Evolutionary conservation across 148 eudicot species (phyloP).

Genomic region (Dysphania ambrosioides): DNA sequence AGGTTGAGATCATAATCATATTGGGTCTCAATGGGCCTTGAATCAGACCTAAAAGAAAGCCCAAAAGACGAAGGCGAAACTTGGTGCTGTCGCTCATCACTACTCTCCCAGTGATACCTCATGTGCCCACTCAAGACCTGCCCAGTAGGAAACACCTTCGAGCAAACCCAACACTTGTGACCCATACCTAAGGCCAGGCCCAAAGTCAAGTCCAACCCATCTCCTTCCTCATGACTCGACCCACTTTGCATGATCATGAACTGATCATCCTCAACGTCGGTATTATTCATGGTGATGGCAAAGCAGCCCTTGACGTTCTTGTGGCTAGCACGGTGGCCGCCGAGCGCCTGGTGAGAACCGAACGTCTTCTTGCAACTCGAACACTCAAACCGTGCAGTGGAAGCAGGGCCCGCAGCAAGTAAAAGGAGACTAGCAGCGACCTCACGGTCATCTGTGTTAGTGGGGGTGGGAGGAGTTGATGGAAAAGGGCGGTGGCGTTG

Average conservation of each 20-base stretch:
- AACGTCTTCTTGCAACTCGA: slow-evolving; percentile 84
- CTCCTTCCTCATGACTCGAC: not conserved
- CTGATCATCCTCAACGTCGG: not conserved
- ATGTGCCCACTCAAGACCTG: slow-evolving; percentile 84
- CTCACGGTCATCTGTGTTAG: slow-evolving; percentile 45
- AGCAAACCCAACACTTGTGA: slow-evolving; percentile 57
- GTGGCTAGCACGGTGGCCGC: slow-evolving; percentile 89
- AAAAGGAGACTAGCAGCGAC: slow-evolving; percentile 59
- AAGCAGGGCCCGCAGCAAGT: slow-evolving; percentile 35
- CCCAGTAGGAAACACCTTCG: slow-evolving; percentile 65
- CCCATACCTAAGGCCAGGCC: slow-evolving; percentile 26
- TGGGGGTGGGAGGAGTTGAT: not conserved
- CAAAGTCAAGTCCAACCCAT: slow-evolving; percentile 10
- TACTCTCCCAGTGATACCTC: slow-evolving; percentile 75
- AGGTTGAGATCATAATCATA: slow-evolving; percentile 46
- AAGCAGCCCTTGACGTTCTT: slow-evolving; percentile 89
- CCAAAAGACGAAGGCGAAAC: slow-evolving; percentile 8
- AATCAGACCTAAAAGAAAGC: not conserved
- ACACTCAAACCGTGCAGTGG: slow-evolving; percentile 46
- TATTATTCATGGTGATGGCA: slow-evolving; percentile 32
- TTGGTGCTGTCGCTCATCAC: slow-evolving; percentile 18
- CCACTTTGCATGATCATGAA: slow-evolving; percentile 1
- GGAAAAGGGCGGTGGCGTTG: slow-evolving; percentile 16
- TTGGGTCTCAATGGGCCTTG: not conserved
- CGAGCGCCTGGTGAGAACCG: slow-evolving; percentile 78